A percentile compares a stretch with the other conserved stretches of the same genome.
phyloP scores from a whole-genome alignment of 179 eudicot species.

The Kewa caespitosa region DNA sequence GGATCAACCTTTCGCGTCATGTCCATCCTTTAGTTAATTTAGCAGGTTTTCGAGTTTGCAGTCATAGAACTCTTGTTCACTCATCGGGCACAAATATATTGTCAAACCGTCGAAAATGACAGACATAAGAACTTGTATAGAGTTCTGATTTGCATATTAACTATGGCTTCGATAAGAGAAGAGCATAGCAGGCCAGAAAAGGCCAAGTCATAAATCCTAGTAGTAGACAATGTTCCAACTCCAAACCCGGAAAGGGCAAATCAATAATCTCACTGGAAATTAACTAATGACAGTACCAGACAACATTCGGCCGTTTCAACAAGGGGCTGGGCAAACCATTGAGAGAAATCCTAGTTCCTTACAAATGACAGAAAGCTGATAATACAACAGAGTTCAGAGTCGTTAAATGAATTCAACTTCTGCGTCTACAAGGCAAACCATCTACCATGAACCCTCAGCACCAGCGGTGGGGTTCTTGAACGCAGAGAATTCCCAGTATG shows the following conservation, averaged over 20 bases:
- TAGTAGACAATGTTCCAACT: background rate
- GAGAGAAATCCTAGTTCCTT: slow-evolving; percentile 10
- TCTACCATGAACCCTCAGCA: slow-evolving; percentile 76
- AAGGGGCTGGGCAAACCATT: slow-evolving; percentile 17
- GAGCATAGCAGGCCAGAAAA: too few relatives aligned
- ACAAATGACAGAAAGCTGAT: slow-evolving; percentile 17
- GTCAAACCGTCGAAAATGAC: too few relatives aligned
- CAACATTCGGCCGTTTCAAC: background rate
- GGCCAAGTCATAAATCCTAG: too few relatives aligned
- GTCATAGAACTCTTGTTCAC: too few relatives aligned
- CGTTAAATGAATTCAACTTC: slow-evolving; percentile 13
- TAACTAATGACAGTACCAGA: slow-evolving; percentile 5
- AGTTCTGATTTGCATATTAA: background rate
- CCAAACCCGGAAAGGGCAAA: slow-evolving; percentile 10
- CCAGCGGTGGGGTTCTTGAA: slow-evolving; percentile 64
- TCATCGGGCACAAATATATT: too few relatives aligned
- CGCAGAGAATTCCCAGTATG: slow-evolving; percentile 55
- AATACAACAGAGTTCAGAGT: slow-evolving; percentile 26
- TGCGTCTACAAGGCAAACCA: slow-evolving; percentile 14
- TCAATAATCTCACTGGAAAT: slow-evolving; percentile 14
- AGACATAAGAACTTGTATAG: too few relatives aligned
- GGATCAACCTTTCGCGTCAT: too few relatives aligned
- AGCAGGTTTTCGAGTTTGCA: too few relatives aligned
- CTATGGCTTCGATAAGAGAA: too few relatives aligned
- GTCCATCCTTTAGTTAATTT: too few relatives aligned